Percentiles rank a stretch among this genome's conserved stretches.
phyloP scores from a whole-genome alignment of 495 filamentous ascomycete genomes.

The Amphirosellinia nigrospora region DNA sequence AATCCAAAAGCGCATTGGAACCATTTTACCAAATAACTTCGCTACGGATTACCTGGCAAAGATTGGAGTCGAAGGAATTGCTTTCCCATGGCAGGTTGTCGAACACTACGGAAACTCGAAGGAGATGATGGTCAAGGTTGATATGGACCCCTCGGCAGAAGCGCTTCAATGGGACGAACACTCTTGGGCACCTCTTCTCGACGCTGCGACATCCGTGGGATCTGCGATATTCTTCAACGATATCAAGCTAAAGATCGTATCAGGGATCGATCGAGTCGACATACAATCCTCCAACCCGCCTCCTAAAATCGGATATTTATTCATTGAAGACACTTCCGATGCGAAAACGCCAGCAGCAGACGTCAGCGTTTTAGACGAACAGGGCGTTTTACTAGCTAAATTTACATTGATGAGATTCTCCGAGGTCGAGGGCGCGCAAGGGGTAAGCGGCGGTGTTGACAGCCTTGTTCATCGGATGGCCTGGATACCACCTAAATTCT shows the following conservation, averaged over 20 bases:
- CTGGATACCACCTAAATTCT: slow-evolving; percentile 40
- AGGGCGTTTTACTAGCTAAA: slow-evolving; percentile 34
- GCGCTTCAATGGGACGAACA: slow-evolving; percentile 38
- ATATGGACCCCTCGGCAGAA: slow-evolving; percentile 28
- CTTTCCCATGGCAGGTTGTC: slow-evolving; percentile 50
- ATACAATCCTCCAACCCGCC: slow-evolving; percentile 25
- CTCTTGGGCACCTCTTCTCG: slow-evolving; percentile 54
- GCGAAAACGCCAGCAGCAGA: slow-evolving; percentile 19
- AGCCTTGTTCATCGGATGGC: slow-evolving; percentile 46
- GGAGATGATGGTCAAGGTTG: slow-evolving; percentile 52
- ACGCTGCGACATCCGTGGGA: slow-evolving; percentile 53
- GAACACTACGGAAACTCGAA: slow-evolving; percentile 46
- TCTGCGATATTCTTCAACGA: slow-evolving; percentile 49
- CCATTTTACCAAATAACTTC: slow-evolving; percentile 34
- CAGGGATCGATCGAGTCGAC: slow-evolving; percentile 38
- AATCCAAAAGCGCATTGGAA: slow-evolving; percentile 22
- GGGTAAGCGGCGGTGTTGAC: slow-evolving; percentile 36
- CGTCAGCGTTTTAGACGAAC: slow-evolving; percentile 32
- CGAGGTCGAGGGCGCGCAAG: slow-evolving; percentile 44
- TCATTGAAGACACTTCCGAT: slow-evolving; percentile 33
- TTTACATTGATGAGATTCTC: slow-evolving; percentile 45
- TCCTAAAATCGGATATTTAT: slow-evolving; percentile 33
- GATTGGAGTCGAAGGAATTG: slow-evolving; percentile 50
- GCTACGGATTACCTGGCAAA: slow-evolving; percentile 47
- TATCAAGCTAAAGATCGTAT: slow-evolving; percentile 49